Evolutionary conservation across 345 rosid genomes (phyloP).

Genomic region (Turnera subulata): DNA sequence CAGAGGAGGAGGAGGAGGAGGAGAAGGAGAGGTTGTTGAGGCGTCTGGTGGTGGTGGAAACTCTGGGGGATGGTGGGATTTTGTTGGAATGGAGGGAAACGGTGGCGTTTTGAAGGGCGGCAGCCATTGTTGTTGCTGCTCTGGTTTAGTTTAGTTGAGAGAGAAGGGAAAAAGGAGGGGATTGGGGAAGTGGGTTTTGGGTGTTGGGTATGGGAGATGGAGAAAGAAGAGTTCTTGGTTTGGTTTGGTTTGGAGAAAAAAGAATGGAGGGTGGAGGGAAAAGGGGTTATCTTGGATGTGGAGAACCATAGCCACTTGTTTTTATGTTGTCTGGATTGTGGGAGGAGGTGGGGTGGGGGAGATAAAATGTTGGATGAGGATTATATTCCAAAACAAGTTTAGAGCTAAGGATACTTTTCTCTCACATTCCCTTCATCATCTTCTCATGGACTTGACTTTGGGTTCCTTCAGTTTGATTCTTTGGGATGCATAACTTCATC

Average conservation of each 20-base stretch:
- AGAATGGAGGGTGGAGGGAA: conserved; percentile 12
- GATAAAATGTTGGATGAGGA: too few relatives aligned
- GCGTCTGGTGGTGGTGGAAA: conserved; percentile 26
- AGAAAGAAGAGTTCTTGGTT: conserved; percentile 1
- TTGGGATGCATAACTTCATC: too few relatives aligned
- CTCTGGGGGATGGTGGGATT: conserved; percentile 40
- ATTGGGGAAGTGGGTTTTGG: conserved; percentile 2
- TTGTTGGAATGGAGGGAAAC: conserved; percentile 50
- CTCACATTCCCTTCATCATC: too few relatives aligned
- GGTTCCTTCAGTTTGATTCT: too few relatives aligned
- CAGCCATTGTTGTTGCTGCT: not conserved
- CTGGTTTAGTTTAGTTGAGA: not conserved
- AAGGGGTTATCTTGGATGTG: conserved; percentile 11
- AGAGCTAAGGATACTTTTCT: too few relatives aligned
- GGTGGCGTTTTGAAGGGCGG: conserved; percentile 50
- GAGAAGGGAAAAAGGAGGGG: conserved; percentile 6
- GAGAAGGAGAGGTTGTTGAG: conserved; percentile 43
- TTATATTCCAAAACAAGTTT: too few relatives aligned
- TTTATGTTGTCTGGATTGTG: too few relatives aligned
- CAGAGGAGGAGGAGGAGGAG: conserved; percentile 29
- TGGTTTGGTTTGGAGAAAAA: not conserved
- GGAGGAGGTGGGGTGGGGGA: too few relatives aligned
- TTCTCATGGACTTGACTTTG: too few relatives aligned
- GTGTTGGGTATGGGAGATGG: not conserved
- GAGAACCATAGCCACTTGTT: conserved; percentile 13